These are phyloP conservation scores for Populus nigra DNA, from an alignment of 345 rosid genomes.

Conservation along the genomic window DNA sequence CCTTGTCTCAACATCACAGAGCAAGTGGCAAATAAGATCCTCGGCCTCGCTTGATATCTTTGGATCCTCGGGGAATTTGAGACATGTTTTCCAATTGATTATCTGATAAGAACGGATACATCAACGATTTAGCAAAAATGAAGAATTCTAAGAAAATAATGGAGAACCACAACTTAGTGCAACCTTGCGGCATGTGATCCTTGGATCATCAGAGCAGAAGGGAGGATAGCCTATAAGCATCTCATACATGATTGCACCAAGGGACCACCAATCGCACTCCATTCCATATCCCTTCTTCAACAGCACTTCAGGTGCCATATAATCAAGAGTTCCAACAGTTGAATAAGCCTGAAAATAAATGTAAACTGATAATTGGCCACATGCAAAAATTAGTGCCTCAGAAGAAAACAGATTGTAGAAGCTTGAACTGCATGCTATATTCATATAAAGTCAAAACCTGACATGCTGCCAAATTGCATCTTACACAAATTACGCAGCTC, in stretches of 20 bases:
- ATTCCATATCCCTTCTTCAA: constrained; percentile 95
- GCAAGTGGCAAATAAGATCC: constrained; percentile 83
- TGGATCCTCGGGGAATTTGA: constrained; percentile 93
- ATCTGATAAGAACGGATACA: constrained; percentile 49
- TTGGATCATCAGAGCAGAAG: constrained; percentile 93
- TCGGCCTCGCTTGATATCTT: constrained; percentile 79
- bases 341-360: constrained; percentile 74
- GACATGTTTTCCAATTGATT: constrained; percentile 87
- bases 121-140: constrained; percentile 22
- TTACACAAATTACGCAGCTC: background rate
- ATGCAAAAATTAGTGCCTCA: constrained; percentile 8
- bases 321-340: constrained; percentile 98
- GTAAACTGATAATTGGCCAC: constrained; percentile 9
- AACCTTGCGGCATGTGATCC: constrained; percentile 96
- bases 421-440: background rate
- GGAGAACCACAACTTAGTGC: constrained; percentile 19
- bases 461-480: constrained; percentile 2
- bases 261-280: constrained; percentile 99
- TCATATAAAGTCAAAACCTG: background rate
- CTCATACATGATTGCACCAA: constrained; percentile 95
- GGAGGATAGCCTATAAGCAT: constrained; percentile 98
- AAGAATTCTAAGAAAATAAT: constrained; percentile 9
- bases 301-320: constrained; percentile 98
- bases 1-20: constrained; percentile 87
- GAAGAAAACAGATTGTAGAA: constrained; percentile 2